phyloP scores from a whole-genome alignment of 257 asterid genomes.

The Capsicum pubescens region DNA sequence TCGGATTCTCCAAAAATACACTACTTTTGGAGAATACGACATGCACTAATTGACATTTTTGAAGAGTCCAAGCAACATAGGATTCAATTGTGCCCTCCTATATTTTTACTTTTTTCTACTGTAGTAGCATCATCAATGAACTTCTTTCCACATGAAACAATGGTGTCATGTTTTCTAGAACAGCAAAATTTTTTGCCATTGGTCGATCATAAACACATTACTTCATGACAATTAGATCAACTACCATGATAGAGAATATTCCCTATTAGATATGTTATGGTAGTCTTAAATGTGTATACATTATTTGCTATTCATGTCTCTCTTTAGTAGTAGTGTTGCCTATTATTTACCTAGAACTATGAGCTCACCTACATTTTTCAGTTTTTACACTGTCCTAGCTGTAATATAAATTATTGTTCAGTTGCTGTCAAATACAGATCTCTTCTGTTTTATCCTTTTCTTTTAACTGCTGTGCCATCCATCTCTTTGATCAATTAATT shows the following conservation, averaged over 20 bases:
- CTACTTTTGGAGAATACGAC: too few species aligned
- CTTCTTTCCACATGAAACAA: neutral
- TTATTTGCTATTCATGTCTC: neutral
- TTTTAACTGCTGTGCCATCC: neutral
- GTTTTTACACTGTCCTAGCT: neutral
- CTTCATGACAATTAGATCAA: neutral
- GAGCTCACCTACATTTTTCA: neutral
- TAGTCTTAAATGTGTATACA: neutral
- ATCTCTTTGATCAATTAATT: constrained; percentile 18
- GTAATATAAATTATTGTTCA: constrained; percentile 19
- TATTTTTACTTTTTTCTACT: neutral
- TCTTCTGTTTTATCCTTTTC: constrained; percentile 6
- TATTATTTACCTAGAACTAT: neutral
- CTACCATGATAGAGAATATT: neutral
- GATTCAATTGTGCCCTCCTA: neutral
- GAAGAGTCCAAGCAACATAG: too few species aligned
- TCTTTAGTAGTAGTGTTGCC: neutral
- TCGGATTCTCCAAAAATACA: too few species aligned
- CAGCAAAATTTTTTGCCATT: neutral
- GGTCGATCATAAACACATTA: neutral
- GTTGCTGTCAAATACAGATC: constrained; percentile 7
- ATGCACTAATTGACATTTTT: too few species aligned
- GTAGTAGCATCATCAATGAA: neutral
- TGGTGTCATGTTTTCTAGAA: neutral
- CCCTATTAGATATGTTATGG: constrained; percentile 1